These are phyloP conservation scores for Delonix regia DNA, from an alignment of 306 rosid species.

Conservation along the genomic window DNA sequence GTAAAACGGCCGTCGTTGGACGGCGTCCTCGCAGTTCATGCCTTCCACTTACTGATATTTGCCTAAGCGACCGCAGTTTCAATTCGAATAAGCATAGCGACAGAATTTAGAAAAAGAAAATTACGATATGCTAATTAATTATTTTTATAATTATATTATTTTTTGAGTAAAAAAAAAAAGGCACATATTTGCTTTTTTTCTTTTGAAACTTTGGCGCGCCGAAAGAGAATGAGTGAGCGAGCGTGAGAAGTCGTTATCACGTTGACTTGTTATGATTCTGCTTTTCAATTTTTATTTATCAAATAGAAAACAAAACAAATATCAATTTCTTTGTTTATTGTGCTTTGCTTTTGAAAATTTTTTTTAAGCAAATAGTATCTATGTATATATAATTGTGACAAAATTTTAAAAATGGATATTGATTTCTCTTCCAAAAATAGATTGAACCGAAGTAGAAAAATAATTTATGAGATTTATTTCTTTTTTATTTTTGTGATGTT, in stretches of 20 bases:
- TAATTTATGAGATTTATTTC: not conserved
- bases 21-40: not conserved
- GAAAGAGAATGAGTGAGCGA: not conserved
- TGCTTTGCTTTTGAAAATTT: not conserved
- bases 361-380: no score
- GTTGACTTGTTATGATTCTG: not conserved
- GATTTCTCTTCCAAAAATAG: not conserved
- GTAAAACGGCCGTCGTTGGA: conserved; percentile 11
- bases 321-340: not conserved
- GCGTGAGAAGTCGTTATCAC: not conserved
- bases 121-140: no score
- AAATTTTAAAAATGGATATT: no score
- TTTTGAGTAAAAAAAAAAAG: no score
- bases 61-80: not conserved
- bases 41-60: not conserved
- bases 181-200: not conserved
- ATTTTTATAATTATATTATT: no score
- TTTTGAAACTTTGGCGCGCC: not conserved
- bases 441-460: not conserved
- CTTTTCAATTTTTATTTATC: not conserved
- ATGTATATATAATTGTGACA: no score
- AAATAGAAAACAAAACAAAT: not conserved
- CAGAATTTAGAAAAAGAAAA: no score
- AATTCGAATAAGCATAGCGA: not conserved
- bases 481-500: no score